Evolutionary conservation across 2,329 filamentous ascomycete genomes (phyloP), one percentile per base, ranked within the genome.

Genomic region (Phaeosphaeria sp.): DNA sequence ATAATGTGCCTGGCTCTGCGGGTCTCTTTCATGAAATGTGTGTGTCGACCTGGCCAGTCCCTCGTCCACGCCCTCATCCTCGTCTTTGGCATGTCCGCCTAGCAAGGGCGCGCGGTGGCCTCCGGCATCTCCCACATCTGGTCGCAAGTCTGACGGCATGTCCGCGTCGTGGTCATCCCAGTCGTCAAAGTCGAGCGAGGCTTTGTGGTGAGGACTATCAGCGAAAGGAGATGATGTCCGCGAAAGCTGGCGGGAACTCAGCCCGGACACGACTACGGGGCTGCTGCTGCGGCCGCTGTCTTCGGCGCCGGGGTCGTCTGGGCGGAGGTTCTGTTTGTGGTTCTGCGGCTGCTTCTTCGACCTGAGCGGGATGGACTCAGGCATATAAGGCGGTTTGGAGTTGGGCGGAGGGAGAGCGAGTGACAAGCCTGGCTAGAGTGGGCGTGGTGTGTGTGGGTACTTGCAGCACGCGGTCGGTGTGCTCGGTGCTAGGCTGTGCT

Each of bases 11-110:
- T 86, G 82, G 36, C 83, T 81, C 57, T 87, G 85, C n/a, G 92
- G 91, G 72, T 90, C 93, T 68, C 87, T 84, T 73, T 92, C 93
- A 71, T 90, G 88, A 79, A 96, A 88, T 13, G 61, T 58, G 25
- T 53, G 89, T 89, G 68, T 71, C 43, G 88, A 90, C 55, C 86
- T 82, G 44, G 70, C 80, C 5, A 45, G 21, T 13, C 76, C 60
- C 77, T 78, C 66, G 78, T 80, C 65, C 66, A 74, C 57, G 24
- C 66, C 71, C 56, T 72, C 71, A 53, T 74, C 69, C 51, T 65
- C 64, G 57, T 76, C 77, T 63, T 79, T 77, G 45, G 56, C 40
- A 50, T 61, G 66, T 36, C 33, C 18, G 45, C 75, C 82, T 30
- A 89, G 78, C 62, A 89, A 74, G 22, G 87, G 87, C 61, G 83